A percentile compares a stretch with the other conserved stretches of the same genome.
phyloP scores from a whole-genome alignment of 441 rosid species.

The Pelargonium citronellum region DNA sequence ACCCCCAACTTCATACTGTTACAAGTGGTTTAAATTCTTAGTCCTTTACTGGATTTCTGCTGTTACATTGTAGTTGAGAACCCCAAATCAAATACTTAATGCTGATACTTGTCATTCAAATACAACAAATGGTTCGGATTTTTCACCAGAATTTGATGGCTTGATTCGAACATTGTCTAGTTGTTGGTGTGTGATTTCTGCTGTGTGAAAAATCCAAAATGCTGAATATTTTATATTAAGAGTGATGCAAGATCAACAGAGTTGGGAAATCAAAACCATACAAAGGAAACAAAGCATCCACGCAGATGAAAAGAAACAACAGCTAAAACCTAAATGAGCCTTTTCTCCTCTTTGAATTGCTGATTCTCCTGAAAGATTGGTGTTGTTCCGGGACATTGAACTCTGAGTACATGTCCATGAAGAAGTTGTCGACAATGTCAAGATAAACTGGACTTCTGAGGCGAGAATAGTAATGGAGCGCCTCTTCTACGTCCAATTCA shows the following conservation, averaged over 20 bases:
- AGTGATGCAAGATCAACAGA: constrained; percentile 13
- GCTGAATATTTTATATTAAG: background rate
- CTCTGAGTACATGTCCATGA: constrained; percentile 59
- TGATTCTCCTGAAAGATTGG: constrained; percentile 30
- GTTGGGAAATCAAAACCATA: constrained; percentile 16
- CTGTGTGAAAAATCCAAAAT: background rate
- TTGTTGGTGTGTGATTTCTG: background rate
- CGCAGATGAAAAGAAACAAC: constrained; percentile 4
- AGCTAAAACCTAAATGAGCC: constrained; percentile 43
- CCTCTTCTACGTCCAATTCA: constrained; percentile 84
- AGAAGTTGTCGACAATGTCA: constrained; percentile 73
- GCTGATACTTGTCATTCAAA: no score
- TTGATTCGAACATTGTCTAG: no score
- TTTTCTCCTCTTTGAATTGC: constrained; percentile 34
- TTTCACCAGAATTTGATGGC: background rate
- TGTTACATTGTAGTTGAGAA: no score
- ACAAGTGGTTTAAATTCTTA: no score
- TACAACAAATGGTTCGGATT: background rate
- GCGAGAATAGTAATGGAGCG: constrained; percentile 71
- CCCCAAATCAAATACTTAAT: no score
- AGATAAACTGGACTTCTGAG: constrained; percentile 72
- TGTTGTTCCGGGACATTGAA: constrained; percentile 34
- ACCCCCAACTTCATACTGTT: no score
- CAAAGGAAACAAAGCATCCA: constrained; percentile 19
- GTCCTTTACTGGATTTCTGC: no score